These are phyloP conservation scores for Paracamarosporium sp. DNA, from an alignment of 2,329 filamentous ascomycete species.

Conservation along the genomic window DNA sequence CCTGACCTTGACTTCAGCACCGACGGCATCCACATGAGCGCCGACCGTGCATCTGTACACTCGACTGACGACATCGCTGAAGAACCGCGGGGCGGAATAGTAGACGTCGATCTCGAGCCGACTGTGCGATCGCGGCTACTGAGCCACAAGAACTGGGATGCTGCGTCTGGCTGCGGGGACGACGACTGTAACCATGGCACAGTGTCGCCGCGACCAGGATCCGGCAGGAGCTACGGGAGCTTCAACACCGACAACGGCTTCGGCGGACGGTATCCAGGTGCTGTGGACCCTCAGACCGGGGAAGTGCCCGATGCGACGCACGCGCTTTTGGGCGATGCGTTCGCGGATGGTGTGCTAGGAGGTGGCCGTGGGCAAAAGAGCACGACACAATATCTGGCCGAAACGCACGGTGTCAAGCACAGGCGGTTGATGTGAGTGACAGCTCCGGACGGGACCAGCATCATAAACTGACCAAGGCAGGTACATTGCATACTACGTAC, in stretches of 20 bases:
- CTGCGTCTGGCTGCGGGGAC: conserved; percentile 35
- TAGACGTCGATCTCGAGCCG: conserved; percentile 38
- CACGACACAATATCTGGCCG: conserved; percentile 74
- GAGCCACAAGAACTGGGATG: conserved; percentile 44
- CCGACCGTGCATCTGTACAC: conserved; percentile 39
- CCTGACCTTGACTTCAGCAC: conserved; percentile 30
- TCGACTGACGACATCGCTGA: conserved; percentile 30
- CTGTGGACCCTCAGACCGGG: conserved; percentile 32
- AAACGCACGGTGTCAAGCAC: conserved; percentile 76
- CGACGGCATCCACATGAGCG: conserved; percentile 40
- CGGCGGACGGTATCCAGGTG: conserved; percentile 45
- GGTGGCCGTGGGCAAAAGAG: conserved; percentile 67
- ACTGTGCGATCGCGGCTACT: conserved; percentile 49
- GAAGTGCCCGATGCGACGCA: conserved; percentile 43
- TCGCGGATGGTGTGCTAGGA: conserved; percentile 53
- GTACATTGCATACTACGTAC: conserved; percentile 93
- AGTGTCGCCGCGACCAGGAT: conserved; percentile 72
- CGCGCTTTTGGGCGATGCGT: conserved; percentile 49
- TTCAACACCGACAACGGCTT: conserved; percentile 53
- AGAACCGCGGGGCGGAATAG: conserved; percentile 20
- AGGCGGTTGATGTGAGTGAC: conserved; percentile 70
- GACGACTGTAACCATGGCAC: conserved; percentile 74
- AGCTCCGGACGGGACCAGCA: conserved; percentile 37
- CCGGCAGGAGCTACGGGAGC: conserved; percentile 60
- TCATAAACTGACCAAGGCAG: conserved; percentile 51